Evolutionary conservation across 805 yeast species (phyloP).

Genomic region (Hermanozyma aechmeae): DNA sequence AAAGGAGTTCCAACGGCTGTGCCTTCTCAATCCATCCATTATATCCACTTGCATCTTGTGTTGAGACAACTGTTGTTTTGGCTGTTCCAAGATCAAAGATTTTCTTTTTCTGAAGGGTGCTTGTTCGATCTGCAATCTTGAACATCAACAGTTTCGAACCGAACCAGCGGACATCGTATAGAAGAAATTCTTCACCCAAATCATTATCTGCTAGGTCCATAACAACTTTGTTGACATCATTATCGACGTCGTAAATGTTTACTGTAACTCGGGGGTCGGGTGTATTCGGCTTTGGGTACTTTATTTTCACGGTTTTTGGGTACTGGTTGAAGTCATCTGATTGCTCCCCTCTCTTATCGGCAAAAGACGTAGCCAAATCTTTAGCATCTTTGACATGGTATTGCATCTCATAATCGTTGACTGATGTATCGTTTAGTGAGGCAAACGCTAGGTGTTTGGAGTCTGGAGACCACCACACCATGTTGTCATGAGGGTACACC

Average conservation of each 20-base stretch:
- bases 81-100: slow-evolving; percentile 5
- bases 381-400: slow-evolving; percentile 32
- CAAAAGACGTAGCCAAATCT: slow-evolving; percentile 7
- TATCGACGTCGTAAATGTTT: slow-evolving; percentile 28
- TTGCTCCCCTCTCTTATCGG: neutral
- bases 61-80: slow-evolving; percentile 2
- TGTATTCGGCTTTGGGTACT: slow-evolving; percentile 70
- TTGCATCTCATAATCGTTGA: slow-evolving; percentile 43
- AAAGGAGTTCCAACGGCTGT: slow-evolving; percentile 6
- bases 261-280: slow-evolving; percentile 48
- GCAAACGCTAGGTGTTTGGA: slow-evolving; percentile 48
- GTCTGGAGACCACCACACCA: slow-evolving; percentile 69
- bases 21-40: slow-evolving; percentile 17
- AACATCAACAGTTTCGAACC: slow-evolving; percentile 8
- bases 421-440: slow-evolving; percentile 51
- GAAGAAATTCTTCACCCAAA: slow-evolving; percentile 9
- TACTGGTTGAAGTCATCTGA: slow-evolving; percentile 26
- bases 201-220: slow-evolving; percentile 1
- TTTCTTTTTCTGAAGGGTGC: slow-evolving; percentile 9
- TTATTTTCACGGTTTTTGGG: slow-evolving; percentile 37
- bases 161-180: slow-evolving; percentile 15
- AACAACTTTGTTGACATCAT: slow-evolving; percentile 5
- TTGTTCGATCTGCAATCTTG: slow-evolving; percentile 14
- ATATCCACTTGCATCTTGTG: slow-evolving; percentile 7
- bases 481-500: slow-evolving; percentile 46